Percentiles rank a stretch among this genome's conserved stretches.
Conservation (phyloP, 352 stramenopile genomes). For the Thraustochytrium striatum region DNA sequence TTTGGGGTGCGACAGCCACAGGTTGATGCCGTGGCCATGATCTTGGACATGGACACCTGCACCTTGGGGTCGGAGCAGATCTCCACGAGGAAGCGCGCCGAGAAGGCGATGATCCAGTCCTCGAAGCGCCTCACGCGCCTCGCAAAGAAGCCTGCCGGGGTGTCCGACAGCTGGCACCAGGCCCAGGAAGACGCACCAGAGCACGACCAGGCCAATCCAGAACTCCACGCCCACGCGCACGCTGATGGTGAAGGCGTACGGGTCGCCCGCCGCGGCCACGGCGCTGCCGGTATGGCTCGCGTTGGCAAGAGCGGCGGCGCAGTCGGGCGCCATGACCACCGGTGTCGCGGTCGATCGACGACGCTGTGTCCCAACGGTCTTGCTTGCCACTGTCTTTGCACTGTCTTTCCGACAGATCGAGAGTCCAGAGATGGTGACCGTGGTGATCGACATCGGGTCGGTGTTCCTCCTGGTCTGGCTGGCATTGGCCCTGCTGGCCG, state of each 20-base stretch:
- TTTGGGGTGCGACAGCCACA: slow-evolving; percentile 17
- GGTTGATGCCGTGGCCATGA: slow-evolving; percentile 40
- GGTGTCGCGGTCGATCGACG: not conserved
- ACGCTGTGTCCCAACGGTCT: not conserved
- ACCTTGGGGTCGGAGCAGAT: slow-evolving; percentile 35
- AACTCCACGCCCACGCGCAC: not conserved
- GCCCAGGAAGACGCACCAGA: not conserved
- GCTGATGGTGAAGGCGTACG: not conserved
- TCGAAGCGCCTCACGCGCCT: not conserved
- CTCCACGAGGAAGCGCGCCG: slow-evolving; percentile 29
- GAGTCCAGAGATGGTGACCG: not conserved
- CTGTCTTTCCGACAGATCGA: not conserved
- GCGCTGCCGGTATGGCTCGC: too few species aligned
- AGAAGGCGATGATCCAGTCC: slow-evolving; percentile 20
- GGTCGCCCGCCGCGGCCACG: not conserved
- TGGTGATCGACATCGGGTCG: slow-evolving; percentile 35
- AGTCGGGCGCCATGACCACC: not conserved
- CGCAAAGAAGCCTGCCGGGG: not conserved
- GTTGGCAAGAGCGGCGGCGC: too few species aligned
- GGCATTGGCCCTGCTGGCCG: not conserved
- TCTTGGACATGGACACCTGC: not conserved
- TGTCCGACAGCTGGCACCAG: not conserved
- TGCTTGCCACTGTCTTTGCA: too few species aligned
- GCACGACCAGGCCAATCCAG: not conserved
- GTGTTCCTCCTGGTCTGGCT: slow-evolving; percentile 11